phyloP scores from a whole-genome alignment of 139 green algal genomes.

The Asterochloris erici region DNA sequence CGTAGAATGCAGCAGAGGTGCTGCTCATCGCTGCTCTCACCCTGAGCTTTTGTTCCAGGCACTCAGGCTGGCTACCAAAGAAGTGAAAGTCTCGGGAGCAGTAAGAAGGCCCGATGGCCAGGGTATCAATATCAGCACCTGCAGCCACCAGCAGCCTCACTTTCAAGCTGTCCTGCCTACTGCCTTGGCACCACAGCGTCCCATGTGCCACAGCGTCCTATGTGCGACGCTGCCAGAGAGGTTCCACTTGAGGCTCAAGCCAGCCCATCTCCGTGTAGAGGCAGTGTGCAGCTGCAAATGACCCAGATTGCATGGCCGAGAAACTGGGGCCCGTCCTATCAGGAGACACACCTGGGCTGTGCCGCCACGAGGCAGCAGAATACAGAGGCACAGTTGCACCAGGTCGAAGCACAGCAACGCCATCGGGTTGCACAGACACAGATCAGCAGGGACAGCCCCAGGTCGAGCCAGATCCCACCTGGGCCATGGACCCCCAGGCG shows the following conservation, averaged over 20 bases:
- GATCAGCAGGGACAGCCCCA: not conserved
- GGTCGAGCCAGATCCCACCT: slow-evolving; percentile 27
- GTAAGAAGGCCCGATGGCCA: slow-evolving; percentile 86
- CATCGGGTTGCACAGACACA: not conserved
- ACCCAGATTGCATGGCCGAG: too few species aligned
- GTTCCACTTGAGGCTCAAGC: too few species aligned
- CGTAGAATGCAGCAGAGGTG: too few species aligned
- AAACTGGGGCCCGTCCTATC: too few species aligned
- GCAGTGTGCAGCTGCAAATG: too few species aligned
- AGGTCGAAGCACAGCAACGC: not conserved
- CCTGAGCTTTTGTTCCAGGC: slow-evolving; percentile 57
- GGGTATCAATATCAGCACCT: slow-evolving; percentile 95
- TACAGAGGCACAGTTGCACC: not conserved
- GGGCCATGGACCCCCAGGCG: slow-evolving; percentile 91
- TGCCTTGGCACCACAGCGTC: not conserved
- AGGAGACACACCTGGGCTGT: not conserved
- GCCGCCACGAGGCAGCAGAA: not conserved
- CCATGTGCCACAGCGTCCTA: too few species aligned
- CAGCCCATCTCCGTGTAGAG: too few species aligned
- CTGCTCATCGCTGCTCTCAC: slow-evolving; percentile 19
- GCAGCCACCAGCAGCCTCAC: slow-evolving; percentile 1
- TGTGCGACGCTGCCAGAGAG: too few species aligned
- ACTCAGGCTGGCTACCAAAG: slow-evolving; percentile 76
- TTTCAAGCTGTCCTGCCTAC: not conserved
- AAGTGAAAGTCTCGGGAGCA: slow-evolving; percentile 81